Evolutionary conservation across 345 rosid species (phyloP).

Genomic region (Brassica incana): DNA sequence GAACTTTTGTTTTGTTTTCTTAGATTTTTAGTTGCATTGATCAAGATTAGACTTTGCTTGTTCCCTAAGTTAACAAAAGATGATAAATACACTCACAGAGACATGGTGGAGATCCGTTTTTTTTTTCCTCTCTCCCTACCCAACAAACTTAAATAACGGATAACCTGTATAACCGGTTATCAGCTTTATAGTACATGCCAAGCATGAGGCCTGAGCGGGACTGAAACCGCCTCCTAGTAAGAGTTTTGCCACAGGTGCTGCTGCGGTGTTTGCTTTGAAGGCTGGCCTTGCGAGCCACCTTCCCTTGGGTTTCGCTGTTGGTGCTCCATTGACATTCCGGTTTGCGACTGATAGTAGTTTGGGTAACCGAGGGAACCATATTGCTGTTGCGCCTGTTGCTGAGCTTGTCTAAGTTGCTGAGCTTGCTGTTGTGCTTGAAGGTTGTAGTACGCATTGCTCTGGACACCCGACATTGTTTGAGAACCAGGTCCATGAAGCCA

Average conservation of each 20-base stretch:
- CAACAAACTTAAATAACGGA: background rate
- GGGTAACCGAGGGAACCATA: conserved; percentile 74
- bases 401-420: conserved; percentile 66
- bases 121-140: conserved; percentile 4
- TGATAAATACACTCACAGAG: conserved; percentile 22
- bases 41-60: conserved; percentile 6
- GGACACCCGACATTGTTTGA: conserved; percentile 64
- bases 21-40: conserved; percentile 17
- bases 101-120: background rate
- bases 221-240: conserved; percentile 46
- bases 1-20: background rate
- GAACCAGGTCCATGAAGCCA: conserved; percentile 84
- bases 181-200: conserved; percentile 6
- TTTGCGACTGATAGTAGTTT: conserved; percentile 76
- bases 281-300: conserved; percentile 52
- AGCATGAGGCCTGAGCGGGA: background rate
- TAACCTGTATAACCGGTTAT: conserved; percentile 14
- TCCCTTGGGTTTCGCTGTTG: conserved; percentile 87
- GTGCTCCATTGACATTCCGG: conserved; percentile 74
- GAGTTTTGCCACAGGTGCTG: conserved; percentile 76
- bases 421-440: conserved; percentile 84
- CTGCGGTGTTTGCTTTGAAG: conserved; percentile 76
- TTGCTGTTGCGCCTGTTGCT: conserved; percentile 63
- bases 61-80: conserved; percentile 25
- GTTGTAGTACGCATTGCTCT: conserved; percentile 73